These are phyloP conservation scores for Teunomyces stri DNA, from an alignment of 805 yeast genomes.

Conservation along the genomic window DNA sequence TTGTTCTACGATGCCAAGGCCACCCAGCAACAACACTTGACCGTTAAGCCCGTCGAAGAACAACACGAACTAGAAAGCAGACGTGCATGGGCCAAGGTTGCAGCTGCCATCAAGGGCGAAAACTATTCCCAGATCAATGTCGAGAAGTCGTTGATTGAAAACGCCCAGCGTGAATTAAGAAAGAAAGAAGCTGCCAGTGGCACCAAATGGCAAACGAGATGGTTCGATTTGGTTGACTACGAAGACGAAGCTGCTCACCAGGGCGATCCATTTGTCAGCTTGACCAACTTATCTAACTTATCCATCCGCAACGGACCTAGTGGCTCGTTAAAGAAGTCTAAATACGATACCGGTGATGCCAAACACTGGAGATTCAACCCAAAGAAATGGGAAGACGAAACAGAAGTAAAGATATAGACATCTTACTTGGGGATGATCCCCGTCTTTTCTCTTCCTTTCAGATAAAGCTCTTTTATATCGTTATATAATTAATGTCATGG, in stretches of 20 bases:
- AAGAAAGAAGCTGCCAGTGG: constrained; percentile 67
- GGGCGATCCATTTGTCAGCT: constrained; percentile 33
- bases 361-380: constrained; percentile 72
- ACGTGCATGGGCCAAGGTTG: constrained; percentile 87
- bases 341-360: constrained; percentile 49
- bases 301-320: constrained; percentile 67
- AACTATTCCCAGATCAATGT: constrained; percentile 72
- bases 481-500: neutral
- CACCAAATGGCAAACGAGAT: constrained; percentile 70
- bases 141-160: constrained; percentile 78
- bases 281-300: constrained; percentile 48
- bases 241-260: constrained; percentile 11
- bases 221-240: constrained; percentile 58
- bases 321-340: constrained; percentile 56
- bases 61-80: constrained; percentile 83
- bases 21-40: constrained; percentile 51
- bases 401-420: constrained; percentile 43
- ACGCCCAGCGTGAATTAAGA: constrained; percentile 79
- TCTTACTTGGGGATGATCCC: neutral
- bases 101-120: constrained; percentile 75
- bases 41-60: constrained; percentile 76
- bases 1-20: constrained; percentile 63
- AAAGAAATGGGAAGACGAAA: constrained; percentile 55
- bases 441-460: neutral
- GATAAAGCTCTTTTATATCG: neutral